Conservation (phyloP, 2,329 filamentous ascomycete species). For the Elsinoe ampelina region DNA sequence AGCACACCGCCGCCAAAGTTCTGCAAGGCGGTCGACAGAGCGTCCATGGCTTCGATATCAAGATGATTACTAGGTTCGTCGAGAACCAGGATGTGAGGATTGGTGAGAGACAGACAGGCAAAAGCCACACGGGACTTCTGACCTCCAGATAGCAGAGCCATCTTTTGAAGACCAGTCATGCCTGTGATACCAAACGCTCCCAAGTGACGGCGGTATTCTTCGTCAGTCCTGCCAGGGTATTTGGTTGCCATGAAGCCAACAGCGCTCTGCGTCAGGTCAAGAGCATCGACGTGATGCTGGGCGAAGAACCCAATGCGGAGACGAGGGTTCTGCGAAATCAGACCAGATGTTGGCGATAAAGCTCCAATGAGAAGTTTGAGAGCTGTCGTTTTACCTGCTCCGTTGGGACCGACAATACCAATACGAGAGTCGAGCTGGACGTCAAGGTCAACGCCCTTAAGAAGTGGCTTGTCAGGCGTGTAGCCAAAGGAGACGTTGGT, state of each 20-base stretch:
- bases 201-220: slow-evolving; percentile 91
- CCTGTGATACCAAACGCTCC: slow-evolving; percentile 81
- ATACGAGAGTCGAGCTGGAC: slow-evolving; percentile 97
- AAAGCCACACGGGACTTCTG: slow-evolving; percentile 98
- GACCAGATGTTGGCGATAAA: slow-evolving; percentile 62
- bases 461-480: slow-evolving; percentile 63
- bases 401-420: slow-evolving; percentile 98
- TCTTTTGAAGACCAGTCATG: slow-evolving; percentile 93
- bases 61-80: slow-evolving; percentile 98
- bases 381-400: slow-evolving; percentile 97
- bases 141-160: slow-evolving; percentile 87
- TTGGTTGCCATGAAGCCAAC: slow-evolving; percentile 93
- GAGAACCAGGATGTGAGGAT: slow-evolving; percentile 93
- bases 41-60: slow-evolving; percentile 99
- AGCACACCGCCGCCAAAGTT: slow-evolving; percentile 89
- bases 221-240: slow-evolving; percentile 84
- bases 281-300: slow-evolving; percentile 93
- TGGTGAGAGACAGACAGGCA: slow-evolving; percentile 85
- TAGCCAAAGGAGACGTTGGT: slow-evolving; percentile 86
- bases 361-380: slow-evolving; percentile 92
- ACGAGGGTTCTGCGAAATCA: slow-evolving; percentile 82
- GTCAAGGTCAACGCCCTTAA: slow-evolving; percentile 83
- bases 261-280: slow-evolving; percentile 80
- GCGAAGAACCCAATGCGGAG: slow-evolving; percentile 94
- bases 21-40: slow-evolving; percentile 70